Percentiles rank a stretch among this genome's conserved stretches.
phyloP scores from a whole-genome alignment of 768 basidiomycete genomes.

The Hygrophorus russula region DNA sequence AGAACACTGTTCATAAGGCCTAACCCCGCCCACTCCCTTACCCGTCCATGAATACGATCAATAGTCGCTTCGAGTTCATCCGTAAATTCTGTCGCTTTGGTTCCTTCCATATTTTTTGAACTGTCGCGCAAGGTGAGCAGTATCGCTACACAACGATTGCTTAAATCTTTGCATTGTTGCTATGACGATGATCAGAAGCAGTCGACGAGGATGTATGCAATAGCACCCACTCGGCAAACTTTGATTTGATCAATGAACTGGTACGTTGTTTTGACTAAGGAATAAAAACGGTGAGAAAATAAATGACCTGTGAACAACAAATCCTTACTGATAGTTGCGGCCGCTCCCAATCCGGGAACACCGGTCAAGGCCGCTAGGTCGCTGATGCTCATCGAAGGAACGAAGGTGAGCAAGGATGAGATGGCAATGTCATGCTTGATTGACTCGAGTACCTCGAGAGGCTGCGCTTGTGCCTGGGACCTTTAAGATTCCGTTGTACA shows the following conservation, averaged over 20 bases:
- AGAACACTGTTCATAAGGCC: conserved; percentile 25
- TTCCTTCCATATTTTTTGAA: conserved; percentile 20
- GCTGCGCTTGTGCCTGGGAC: too few species aligned
- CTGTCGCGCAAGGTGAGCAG: conserved; percentile 23
- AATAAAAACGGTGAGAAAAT: not conserved
- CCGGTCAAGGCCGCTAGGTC: conserved; percentile 14
- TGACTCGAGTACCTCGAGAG: too few species aligned
- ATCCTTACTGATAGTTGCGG: conserved; percentile 15
- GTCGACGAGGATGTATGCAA: not conserved
- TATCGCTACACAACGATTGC: conserved; percentile 19
- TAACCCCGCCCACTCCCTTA: conserved; percentile 25
- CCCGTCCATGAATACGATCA: conserved; percentile 18
- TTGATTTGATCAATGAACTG: conserved; percentile 24
- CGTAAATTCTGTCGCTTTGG: conserved; percentile 16
- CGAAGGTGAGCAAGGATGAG: not conserved
- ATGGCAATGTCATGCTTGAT: too few species aligned
- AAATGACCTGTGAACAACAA: conserved; percentile 1
- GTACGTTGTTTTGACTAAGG: conserved; percentile 19
- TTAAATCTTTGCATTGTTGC: conserved; percentile 27
- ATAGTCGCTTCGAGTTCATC: conserved; percentile 25
- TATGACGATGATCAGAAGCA: conserved; percentile 8
- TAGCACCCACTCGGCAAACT: conserved; percentile 22
- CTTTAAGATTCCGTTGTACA: too few species aligned
- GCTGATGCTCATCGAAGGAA: conserved; percentile 15
- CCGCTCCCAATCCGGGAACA: conserved; percentile 21